Conservation (phyloP, 1,139 yeast genomes). For the Spencermartinsiella ligniputridi region DNA sequence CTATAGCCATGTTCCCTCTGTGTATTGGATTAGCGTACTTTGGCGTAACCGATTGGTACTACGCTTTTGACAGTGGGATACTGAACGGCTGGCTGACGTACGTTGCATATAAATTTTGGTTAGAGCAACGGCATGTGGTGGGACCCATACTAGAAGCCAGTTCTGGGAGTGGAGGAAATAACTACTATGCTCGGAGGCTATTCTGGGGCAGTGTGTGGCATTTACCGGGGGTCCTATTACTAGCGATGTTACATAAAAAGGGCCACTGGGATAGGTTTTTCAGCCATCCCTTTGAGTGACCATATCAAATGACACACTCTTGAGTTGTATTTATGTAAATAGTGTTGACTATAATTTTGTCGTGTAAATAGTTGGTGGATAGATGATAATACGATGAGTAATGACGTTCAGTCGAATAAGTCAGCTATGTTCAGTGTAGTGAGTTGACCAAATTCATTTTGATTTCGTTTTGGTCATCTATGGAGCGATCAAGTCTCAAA, state of each 20-base stretch:
- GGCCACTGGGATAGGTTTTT: conserved; percentile 82
- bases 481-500: too few species aligned
- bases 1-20: conserved; percentile 85
- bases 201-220: conserved; percentile 97
- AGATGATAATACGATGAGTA: too few species aligned
- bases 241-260: conserved; percentile 92
- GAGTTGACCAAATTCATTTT: too few species aligned
- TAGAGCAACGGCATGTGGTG: conserved; percentile 26
- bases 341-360: too few species aligned
- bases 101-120: conserved; percentile 80
- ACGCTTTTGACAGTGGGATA: conserved; percentile 71
- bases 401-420: too few species aligned
- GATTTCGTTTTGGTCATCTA: too few species aligned
- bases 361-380: too few species aligned
- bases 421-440: too few species aligned
- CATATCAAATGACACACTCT: too few species aligned
- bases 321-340: too few species aligned
- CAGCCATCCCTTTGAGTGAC: neutral
- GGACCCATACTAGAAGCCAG: conserved; percentile 19
- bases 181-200: conserved; percentile 60
- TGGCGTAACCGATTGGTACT: conserved; percentile 78
- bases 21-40: conserved; percentile 79
- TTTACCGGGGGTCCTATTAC: conserved; percentile 78
- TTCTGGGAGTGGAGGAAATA: conserved; percentile 14
- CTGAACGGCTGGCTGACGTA: conserved; percentile 83